Base-by-base conservation (phyloP, 148 eudicot genomes). In the Beta vulgaris region DNA sequence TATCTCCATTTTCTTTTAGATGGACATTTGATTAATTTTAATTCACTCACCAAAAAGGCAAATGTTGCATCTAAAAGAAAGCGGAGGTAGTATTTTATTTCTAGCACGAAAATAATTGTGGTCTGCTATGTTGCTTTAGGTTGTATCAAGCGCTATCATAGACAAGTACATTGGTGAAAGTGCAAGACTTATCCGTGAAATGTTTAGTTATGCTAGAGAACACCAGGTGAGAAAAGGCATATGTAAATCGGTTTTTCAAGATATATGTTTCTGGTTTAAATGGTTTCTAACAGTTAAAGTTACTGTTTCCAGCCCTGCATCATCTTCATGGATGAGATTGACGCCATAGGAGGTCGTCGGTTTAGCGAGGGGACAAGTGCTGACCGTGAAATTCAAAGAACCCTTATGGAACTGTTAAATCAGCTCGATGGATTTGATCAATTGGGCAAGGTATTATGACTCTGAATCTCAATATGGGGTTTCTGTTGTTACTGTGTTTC, bases 291-390 rank as follows among this genome's bases (percentile, higher is more conserved):
- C 25, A 21, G 35, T 39, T 18, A 32, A 25, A 53, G 6, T 72
- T 48, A 21, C 32, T 66, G 53, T 43, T 67, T 8, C 32, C 73
- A 95, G 97, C 98, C 98, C 28, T 92, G 98, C 84, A 92, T 95
- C 83, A 95, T 95, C 71, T 95, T 95, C 78, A 95, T 95, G 98
- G 98, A 95, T 77, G 97, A 95, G 82, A 92, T 92, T 42, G 97
- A 95, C 77, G 98, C 96, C 68, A 95, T 95, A 65, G 98, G 98
- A 37, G 98, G 98, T 36, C 98, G 97, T 44, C 91, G 96, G 53
- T 90, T 95, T 73, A 95, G 97, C 54, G 97, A 95, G 81, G 98
- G 97, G 68, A 95, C 96, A 36, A 95, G 98, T 89, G 98, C 98
- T 82, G 98, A 95, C 72, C 93, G 97, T 83, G 98, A 95, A 84